A percentile compares a stretch with the other conserved stretches of the same genome.
These are phyloP conservation scores for Arthrobotrys iridis DNA, from an alignment of 2,329 filamentous ascomycete species.

Conservation along the genomic window DNA sequence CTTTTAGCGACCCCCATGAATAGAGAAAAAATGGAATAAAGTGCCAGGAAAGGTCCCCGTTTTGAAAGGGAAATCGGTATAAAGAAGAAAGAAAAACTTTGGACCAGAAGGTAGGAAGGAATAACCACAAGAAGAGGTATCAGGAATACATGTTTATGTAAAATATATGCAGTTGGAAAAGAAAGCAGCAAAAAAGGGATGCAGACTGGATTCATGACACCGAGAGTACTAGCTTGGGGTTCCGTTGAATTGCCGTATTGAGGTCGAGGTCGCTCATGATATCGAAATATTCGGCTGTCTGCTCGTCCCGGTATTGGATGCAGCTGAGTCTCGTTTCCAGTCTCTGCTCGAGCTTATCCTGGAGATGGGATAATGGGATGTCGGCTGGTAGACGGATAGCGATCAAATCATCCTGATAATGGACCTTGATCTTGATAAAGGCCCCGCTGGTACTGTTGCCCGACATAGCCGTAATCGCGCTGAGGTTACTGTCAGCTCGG, in stretches of 20 bases:
- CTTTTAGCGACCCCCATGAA: slow-evolving; percentile 32
- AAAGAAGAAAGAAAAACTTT: slow-evolving; percentile 20
- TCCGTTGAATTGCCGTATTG: slow-evolving; percentile 79
- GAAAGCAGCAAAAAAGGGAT: not conserved
- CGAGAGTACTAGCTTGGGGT: slow-evolving; percentile 85
- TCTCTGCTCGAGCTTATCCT: slow-evolving; percentile 84
- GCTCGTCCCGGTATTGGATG: slow-evolving; percentile 87
- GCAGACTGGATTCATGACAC: slow-evolving; percentile 61
- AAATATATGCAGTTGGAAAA: slow-evolving; percentile 28
- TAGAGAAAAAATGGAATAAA: slow-evolving; percentile 15
- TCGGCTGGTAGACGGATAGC: slow-evolving; percentile 87
- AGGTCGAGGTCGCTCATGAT: slow-evolving; percentile 83
- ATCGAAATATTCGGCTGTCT: slow-evolving; percentile 76
- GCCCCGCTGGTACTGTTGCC: slow-evolving; percentile 62
- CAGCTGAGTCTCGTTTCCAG: slow-evolving; percentile 76
- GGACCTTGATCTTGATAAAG: slow-evolving; percentile 92
- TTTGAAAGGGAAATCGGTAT: slow-evolving; percentile 15
- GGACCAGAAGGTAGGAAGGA: slow-evolving; percentile 41
- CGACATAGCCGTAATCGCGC: slow-evolving; percentile 60
- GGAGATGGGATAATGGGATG: slow-evolving; percentile 79
- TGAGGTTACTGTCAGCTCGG: slow-evolving; percentile 67
- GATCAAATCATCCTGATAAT: slow-evolving; percentile 90
- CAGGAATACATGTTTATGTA: slow-evolving; percentile 20
- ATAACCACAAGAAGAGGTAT: slow-evolving; percentile 39
- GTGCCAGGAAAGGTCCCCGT: not conserved